Conservation (phyloP, 805 yeast species). For the Priceomyces fermenticarens region DNA sequence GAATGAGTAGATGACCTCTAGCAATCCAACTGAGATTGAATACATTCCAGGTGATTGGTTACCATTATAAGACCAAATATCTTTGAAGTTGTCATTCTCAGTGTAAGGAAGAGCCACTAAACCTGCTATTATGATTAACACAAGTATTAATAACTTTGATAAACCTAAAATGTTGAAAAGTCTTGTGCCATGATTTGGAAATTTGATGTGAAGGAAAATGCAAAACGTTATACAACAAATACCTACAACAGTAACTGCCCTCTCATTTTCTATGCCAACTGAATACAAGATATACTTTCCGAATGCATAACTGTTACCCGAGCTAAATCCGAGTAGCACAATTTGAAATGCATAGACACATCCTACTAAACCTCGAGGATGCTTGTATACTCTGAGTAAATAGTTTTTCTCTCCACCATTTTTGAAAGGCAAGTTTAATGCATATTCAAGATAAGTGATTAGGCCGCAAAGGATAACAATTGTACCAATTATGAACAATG, state of each 20-base stretch:
- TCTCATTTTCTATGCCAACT: constrained; percentile 18
- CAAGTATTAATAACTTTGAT: constrained; percentile 49
- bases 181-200: constrained; percentile 48
- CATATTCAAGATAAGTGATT: constrained; percentile 38
- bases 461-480: constrained; percentile 36
- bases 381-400: constrained; percentile 29
- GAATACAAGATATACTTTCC: constrained; percentile 54
- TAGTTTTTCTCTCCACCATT: constrained; percentile 45
- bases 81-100: constrained; percentile 19
- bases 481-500: constrained; percentile 35
- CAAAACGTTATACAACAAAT: constrained; percentile 46
- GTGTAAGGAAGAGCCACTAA: constrained; percentile 19
- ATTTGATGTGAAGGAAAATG: constrained; percentile 44
- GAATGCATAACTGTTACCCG: constrained; percentile 64
- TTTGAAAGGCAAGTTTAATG: constrained; percentile 37
- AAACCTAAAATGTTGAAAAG: constrained; percentile 55
- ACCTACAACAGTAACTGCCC: constrained; percentile 47
- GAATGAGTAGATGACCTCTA: constrained; percentile 61
- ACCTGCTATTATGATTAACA: constrained; percentile 50
- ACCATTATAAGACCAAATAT: constrained; percentile 29
- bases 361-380: constrained; percentile 34
- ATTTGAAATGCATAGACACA: constrained; percentile 48
- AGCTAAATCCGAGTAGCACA: constrained; percentile 58
- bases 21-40: constrained; percentile 52
- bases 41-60: constrained; percentile 35